These are phyloP conservation scores for Penicillium sp. DNA, from an alignment of 2,329 filamentous ascomycete species.

Conservation along the genomic window DNA sequence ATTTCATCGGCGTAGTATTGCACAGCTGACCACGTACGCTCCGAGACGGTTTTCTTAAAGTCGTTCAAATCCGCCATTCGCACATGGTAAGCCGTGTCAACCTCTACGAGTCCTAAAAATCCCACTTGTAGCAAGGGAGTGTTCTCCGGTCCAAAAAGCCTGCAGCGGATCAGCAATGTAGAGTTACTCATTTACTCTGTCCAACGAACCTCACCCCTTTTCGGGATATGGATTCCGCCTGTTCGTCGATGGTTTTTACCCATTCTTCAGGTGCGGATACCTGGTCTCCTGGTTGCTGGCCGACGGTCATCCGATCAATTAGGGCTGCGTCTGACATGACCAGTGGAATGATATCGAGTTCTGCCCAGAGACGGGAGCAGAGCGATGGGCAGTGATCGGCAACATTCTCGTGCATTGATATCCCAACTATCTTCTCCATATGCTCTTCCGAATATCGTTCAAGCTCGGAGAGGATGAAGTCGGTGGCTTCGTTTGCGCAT, in stretches of 20 bases:
- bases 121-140: slow-evolving; percentile 68
- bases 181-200: background rate
- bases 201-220: slow-evolving; percentile 68
- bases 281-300: slow-evolving; percentile 27
- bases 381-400: slow-evolving; percentile 64
- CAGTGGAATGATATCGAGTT: slow-evolving; percentile 75
- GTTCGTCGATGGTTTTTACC: slow-evolving; percentile 70
- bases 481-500: slow-evolving; percentile 52
- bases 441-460: slow-evolving; percentile 65
- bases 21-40: slow-evolving; percentile 66
- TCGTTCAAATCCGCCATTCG: slow-evolving; percentile 59
- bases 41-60: slow-evolving; percentile 63
- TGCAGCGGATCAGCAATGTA: slow-evolving; percentile 33
- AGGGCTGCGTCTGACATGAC: slow-evolving; percentile 53
- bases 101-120: slow-evolving; percentile 68
- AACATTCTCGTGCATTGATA: slow-evolving; percentile 66
- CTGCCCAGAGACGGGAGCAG: slow-evolving; percentile 72
- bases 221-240: slow-evolving; percentile 77
- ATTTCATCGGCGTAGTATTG: slow-evolving; percentile 65
- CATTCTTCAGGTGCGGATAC: slow-evolving; percentile 31
- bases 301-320: slow-evolving; percentile 9
- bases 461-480: slow-evolving; percentile 62
- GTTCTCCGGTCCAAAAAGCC: slow-evolving; percentile 71
- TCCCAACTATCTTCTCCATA: slow-evolving; percentile 73
- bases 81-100: slow-evolving; percentile 67